These are phyloP conservation scores for Brassica juncea DNA, from an alignment of 345 rosid species.

Conservation along the genomic window DNA sequence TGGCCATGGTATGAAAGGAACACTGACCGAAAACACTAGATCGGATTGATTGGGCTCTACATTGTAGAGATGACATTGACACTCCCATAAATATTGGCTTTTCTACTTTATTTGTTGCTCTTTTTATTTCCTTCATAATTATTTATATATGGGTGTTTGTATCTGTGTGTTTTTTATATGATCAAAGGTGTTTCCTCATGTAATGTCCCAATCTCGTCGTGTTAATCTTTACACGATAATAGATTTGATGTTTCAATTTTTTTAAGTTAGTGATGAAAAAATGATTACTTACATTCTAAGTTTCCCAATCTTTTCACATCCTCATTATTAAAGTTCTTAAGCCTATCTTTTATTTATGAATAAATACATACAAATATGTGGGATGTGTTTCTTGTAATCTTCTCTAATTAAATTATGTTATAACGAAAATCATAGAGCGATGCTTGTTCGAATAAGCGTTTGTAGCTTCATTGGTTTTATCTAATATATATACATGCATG, in stretches of 20 bases:
- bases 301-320: constrained; percentile 15
- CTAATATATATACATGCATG: neutral
- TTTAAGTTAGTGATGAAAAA: constrained; percentile 17
- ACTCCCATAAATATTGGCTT: constrained; percentile 43
- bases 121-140: neutral
- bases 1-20: constrained; percentile 11
- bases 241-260: constrained; percentile 38
- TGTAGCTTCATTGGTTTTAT: neutral
- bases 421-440: neutral
- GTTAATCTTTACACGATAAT: constrained; percentile 35
- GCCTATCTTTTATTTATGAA: neutral
- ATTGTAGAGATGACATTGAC: constrained; percentile 38
- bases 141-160: neutral
- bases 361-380: neutral
- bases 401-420: neutral
- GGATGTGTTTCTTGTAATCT: neutral
- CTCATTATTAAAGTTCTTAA: constrained; percentile 14
- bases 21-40: constrained; percentile 30
- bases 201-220: constrained; percentile 33
- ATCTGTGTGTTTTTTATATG: neutral
- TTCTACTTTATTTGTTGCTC: constrained; percentile 18
- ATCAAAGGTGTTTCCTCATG: constrained; percentile 23
- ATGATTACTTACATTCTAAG: constrained; percentile 34
- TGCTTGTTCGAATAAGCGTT: neutral
- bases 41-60: constrained; percentile 43